A percentile compares a stretch with the other conserved stretches of the same genome.
phyloP scores from a whole-genome alignment of 2,329 filamentous ascomycete species.

The Cercospora canescens region DNA sequence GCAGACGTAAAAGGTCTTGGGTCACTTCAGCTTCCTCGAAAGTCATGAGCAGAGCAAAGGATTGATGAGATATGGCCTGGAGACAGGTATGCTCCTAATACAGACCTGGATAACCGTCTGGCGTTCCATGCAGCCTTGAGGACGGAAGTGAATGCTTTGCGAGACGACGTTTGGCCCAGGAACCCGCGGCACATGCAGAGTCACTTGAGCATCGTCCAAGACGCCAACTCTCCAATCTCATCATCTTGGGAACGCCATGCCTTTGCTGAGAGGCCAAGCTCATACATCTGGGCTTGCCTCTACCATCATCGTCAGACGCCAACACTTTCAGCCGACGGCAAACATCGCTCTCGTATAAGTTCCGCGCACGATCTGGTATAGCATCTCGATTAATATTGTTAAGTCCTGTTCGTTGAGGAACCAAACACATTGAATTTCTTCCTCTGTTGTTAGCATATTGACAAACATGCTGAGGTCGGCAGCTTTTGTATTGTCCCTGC shows the following conservation, averaged over 20 bases:
- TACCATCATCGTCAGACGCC: slow-evolving; percentile 7
- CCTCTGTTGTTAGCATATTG: background rate
- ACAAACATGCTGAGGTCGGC: slow-evolving; percentile 5
- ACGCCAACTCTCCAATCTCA: background rate
- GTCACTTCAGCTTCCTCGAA: background rate
- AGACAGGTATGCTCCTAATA: background rate
- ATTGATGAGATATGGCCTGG: background rate
- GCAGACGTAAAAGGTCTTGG: slow-evolving; percentile 4
- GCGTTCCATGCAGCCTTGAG: background rate
- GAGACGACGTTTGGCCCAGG: background rate
- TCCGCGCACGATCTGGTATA: background rate
- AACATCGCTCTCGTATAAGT: slow-evolving; percentile 2
- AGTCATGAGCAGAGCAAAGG: background rate
- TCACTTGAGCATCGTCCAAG: background rate
- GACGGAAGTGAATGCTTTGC: background rate
- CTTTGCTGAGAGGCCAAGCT: slow-evolving; percentile 3
- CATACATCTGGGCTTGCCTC: background rate
- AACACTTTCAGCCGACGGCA: slow-evolving; percentile 11
- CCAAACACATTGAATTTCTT: background rate
- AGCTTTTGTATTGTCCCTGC: slow-evolving; percentile 3
- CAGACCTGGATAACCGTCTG: background rate
- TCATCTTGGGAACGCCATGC: slow-evolving; percentile 6
- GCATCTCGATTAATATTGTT: background rate
- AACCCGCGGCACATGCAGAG: background rate
- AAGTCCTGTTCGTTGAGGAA: background rate